Evolutionary conservation across 2,329 filamentous ascomycete genomes (phyloP), one percentile per base, ranked within the genome.

Genomic region (Beauveria brongniartii): DNA sequence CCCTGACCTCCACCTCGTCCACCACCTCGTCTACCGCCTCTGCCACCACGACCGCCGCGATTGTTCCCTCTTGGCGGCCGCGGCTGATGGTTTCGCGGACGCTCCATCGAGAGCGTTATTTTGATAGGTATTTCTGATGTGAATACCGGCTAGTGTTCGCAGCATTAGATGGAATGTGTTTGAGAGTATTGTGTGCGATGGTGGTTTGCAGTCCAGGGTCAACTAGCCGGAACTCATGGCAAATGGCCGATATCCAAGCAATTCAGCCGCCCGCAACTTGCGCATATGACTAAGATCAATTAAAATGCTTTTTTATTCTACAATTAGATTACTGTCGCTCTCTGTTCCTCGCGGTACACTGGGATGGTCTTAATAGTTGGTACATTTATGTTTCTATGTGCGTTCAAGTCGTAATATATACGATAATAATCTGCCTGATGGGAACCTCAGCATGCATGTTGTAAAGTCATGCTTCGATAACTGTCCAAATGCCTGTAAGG

Each of bases 61-160:
- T 41, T 43, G 22, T 34, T 34, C 30, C 22, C 51, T 59, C 37
- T 20, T 18, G 64, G 64, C 5, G 69, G 64, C 1, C 68, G 68
- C 46, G 68, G 68, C 56, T 74, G 73, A 18, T 67, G 68, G 50
- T 74, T 74, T 20, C 69, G 67, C 22, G 71, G 69, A 10, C 69
- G 66, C 57, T 74, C 66, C 71, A 74, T 74, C 1, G 34, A 41
- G 12, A 52, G 18, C 6, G 14, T 50, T n/a, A 37, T 30, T 5
- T 12, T 2, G 37, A 20, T 8, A 16, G 5, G n/a, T 30, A 5
- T 20, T 43, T 41, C 22, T 28, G 20, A 51, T 8, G 5, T 1
- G 5, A 5, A 16, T n/a, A 8, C 22, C 9, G 10, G 34, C 28
- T 8, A 51, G 20, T 41, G 46, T 24, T 22, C 46, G 48, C 5